Evolutionary conservation across 768 basidiomycete species (phyloP).

Genomic region (Tremella mesenterica): DNA sequence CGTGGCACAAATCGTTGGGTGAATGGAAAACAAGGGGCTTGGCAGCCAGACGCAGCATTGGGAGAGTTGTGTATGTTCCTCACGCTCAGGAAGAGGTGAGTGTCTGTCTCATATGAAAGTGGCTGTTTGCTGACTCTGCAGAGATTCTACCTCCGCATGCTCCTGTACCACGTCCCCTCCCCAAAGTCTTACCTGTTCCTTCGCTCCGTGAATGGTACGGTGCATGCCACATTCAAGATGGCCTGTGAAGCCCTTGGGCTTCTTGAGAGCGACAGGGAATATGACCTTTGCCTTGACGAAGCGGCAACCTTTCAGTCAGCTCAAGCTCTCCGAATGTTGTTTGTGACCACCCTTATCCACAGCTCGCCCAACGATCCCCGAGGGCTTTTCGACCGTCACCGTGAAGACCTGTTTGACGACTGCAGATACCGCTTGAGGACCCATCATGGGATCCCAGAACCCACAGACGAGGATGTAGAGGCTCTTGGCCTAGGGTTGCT

Average conservation of each 20-base stretch:
- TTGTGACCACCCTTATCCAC: conserved; percentile 46
- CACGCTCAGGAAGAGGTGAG: not conserved
- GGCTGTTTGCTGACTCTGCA: not conserved
- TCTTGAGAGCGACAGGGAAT: conserved; percentile 49
- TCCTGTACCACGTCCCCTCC: conserved; percentile 48
- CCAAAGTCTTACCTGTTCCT: conserved; percentile 35
- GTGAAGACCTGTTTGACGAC: not conserved
- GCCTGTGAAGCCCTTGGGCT: conserved; percentile 49
- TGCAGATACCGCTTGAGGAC: not conserved
- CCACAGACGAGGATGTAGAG: conserved; percentile 43
- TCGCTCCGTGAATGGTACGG: conserved; percentile 11
- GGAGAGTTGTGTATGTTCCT: not conserved
- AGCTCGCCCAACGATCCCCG: conserved; percentile 12
- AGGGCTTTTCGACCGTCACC: not conserved
- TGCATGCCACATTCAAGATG: conserved; percentile 43
- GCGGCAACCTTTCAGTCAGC: conserved; percentile 48
- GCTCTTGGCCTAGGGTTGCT: conserved; percentile 50
- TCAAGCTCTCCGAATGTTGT: conserved; percentile 43
- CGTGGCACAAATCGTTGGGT: not conserved
- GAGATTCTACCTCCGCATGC: conserved; percentile 46
- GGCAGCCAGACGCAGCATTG: not conserved
- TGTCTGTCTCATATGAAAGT: not conserved
- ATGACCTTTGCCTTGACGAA: conserved; percentile 47
- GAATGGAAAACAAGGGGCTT: not conserved
- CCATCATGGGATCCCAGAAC: conserved; percentile 7